Base-by-base conservation (phyloP, 2,329 filamentous ascomycete genomes). In the Exophiala spinifera region DNA sequence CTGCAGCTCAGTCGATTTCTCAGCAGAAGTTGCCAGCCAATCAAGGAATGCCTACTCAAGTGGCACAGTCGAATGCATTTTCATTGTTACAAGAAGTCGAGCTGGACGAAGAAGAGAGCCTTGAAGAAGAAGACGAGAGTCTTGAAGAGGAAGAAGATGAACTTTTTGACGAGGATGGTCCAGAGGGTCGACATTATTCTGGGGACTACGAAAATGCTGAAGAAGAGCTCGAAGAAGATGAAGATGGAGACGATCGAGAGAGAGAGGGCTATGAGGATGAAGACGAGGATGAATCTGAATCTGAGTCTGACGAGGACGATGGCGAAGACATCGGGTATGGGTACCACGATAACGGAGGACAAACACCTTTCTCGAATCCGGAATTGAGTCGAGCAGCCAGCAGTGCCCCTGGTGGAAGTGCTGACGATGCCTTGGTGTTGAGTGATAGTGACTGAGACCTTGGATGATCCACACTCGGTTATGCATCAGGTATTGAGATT, bases 361-460 rank as follows among this genome's bases (percentile, higher is more conserved):
- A 19, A 33, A 55, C 55, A 4, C 49, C 58, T 21, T 34, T 51
- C 17, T 58, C 59, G 20, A 56, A 59, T 45, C 51, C 58, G 8
- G 42, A 53, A 33, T 17, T 48, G 3, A 63, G 55, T 48, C 55
- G 54, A 15, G 55, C 55, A 2, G 49, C 59, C 14, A 62, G 58
- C 21, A 56, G 51, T 37, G 62, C 51, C 1, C 53, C 56, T 5
- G 63, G 63, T 7, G 59, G 46, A 8, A 64, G 54, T 14, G 49
- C 48, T 21, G 61, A 65, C 23, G 63, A 64, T 45, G 63, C 63
- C 1, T 49, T 65, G 39, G 61, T 61, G 21, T 48, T 65, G 55
- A 62, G 61, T 53, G 63, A 65, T 54, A 60, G 57, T 46, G 60
- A 62, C 43, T 60, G 51, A 52, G 11, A 31, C 28, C 10, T 31